Base-by-base conservation (phyloP, 148 eudicot genomes). In the Dysphania ambrosioides region DNA sequence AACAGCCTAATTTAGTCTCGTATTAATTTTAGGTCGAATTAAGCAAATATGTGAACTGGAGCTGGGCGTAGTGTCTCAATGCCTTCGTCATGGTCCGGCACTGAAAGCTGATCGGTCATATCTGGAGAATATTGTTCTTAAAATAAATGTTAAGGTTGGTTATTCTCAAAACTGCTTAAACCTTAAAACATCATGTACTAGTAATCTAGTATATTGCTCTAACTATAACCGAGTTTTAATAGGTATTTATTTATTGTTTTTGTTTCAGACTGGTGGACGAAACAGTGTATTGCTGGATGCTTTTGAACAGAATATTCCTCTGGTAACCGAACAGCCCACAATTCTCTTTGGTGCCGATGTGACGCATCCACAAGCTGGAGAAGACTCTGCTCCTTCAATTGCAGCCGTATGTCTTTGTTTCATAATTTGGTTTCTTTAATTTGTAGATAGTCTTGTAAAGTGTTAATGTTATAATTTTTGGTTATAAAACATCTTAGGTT, bases 261-360 rank as follows among this genome's bases (percentile, higher is more conserved):
- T 36, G 8, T 34, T 0, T 44, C 23, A 92, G 97, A 89, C 72
- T 71, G 93, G 97, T n/a, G 96, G 97, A 15, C 51, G 87, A 66
- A 92, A 92, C 55, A 68, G 77, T 11, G 87, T 86, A 5, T 73
- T 92, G 72, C 32, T 34, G n/a, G 73, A 69, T 65, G 86, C 87
- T 42, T 15, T 81, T 6, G 40, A 27, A 1, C 62, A 71, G 36
- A 79, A 34, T 15, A 80, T 87, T 16, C 93, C 93, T 1, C 32
- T 72, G 9, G 59, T 92, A 1, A 82, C 79, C 66, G 96, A 90
- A 55, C 32, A 49, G 8, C 89, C 86, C 0, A 92, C 93, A 5
- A 92, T 92, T 0, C 77, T 92, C 26, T 87, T 92, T 75, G 97
- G 96, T 51, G 96, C 96, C 65, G 96, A 92, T 86, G 93, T 92